Base-by-base conservation (phyloP, 192 early-diverging fungal species). In the Jimgerdemannia lactiflua region DNA sequence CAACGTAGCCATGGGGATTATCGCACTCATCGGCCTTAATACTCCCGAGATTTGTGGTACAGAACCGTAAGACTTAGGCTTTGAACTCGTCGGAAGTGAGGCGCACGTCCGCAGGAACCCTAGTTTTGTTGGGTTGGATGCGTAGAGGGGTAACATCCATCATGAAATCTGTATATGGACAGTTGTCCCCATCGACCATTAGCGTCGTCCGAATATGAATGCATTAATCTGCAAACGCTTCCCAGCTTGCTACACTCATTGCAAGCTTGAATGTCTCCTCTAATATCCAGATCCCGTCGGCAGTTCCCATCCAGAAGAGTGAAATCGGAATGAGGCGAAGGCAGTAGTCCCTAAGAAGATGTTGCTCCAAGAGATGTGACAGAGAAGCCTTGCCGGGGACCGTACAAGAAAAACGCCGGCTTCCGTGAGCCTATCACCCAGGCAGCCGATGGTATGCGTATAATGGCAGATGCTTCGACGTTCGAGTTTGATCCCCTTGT, bases 301-400 rank as follows among this genome's bases (percentile, higher is more conserved):
- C 63, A 29, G 17, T 18, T 4, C 18, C 17, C 11, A 41, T 54
- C 75, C 75, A 77, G 4, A 77, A 64, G 63, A 70, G 44, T 9
- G 75, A 77, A 64, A 71, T 39, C 18, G 2, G 71, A 71, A 71
- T 49, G 71, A 71, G 3, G 17, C 59, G 39, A 39, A 70, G 19
- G 2, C n/a, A 71, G 43, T 43, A 71, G 70, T 64, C 18, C 41
- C 44, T 29, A 65, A 77, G 43, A 42, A 71, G 44, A n/a, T n/a
- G 8, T 43, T 71, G 17, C 43, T 75, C 74, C 42, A 75, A 43
- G 4, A 75, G 42, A n/a, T 70, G 66, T 20, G 65, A 3, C 14
- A 72, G 14, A 41, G 63, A 77, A 3, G 75, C 71, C 66, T 77
- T 77, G 3, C 75, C 71, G 70, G 75, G 18, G 75, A 70, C 20